Evolutionary conservation across 345 rosid genomes (phyloP).

Genomic region (Noccaea bulbosa): DNA sequence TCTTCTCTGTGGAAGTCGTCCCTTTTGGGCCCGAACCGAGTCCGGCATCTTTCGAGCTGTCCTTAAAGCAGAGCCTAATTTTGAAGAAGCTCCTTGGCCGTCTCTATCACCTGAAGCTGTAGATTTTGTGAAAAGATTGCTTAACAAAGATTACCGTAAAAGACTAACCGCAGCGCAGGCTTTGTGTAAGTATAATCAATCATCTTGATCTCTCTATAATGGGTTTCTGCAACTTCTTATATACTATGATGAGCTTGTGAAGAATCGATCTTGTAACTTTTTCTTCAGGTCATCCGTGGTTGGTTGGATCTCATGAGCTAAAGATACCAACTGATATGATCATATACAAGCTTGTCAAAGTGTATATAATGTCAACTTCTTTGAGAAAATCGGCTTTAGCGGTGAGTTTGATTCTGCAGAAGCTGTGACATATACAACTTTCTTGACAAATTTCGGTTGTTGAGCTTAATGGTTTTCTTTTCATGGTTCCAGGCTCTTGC

Average conservation of each 20-base stretch:
- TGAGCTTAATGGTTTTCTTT: not conserved
- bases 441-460: not conserved
- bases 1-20: slow-evolving; percentile 92
- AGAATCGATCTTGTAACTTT: slow-evolving; percentile 15
- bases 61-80: slow-evolving; percentile 89
- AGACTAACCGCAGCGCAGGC: slow-evolving; percentile 97
- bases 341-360: slow-evolving; percentile 72
- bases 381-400: slow-evolving; percentile 73
- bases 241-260: slow-evolving; percentile 13
- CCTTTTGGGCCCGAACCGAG: slow-evolving; percentile 98
- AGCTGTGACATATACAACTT: slow-evolving; percentile 17
- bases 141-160: slow-evolving; percentile 94
- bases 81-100: slow-evolving; percentile 97
- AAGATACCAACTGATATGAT: slow-evolving; percentile 87
- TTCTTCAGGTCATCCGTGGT: slow-evolving; percentile 92
- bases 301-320: slow-evolving; percentile 67
- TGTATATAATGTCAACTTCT: slow-evolving; percentile 75
- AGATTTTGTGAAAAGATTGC: slow-evolving; percentile 87
- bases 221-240: not conserved
- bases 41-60: slow-evolving; percentile 93
- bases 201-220: slow-evolving; percentile 15
- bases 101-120: slow-evolving; percentile 80
- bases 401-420: slow-evolving; percentile 51
- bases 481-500: slow-evolving; percentile 72
- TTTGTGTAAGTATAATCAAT: slow-evolving; percentile 60